Evolutionary conservation across 2,329 filamentous ascomycete species (phyloP).

Genomic region (Alternaria metachromatica): DNA sequence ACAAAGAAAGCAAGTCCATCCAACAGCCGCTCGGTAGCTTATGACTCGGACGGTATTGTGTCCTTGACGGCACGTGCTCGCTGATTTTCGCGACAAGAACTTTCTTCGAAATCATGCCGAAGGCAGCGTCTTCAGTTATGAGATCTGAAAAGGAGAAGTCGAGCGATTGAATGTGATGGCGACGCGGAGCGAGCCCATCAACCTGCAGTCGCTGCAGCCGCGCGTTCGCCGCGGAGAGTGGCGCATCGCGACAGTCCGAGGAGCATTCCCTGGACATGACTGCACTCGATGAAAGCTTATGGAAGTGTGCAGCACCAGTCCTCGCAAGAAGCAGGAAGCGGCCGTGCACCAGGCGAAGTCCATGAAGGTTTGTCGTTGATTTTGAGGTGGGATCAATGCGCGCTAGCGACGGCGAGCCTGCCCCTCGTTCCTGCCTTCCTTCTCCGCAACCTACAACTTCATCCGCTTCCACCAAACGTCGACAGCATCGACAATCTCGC

Average conservation of each 20-base stretch:
- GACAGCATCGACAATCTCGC: background rate
- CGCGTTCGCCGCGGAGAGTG: background rate
- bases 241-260: background rate
- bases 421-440: background rate
- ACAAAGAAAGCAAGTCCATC: background rate
- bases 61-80: background rate
- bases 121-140: background rate
- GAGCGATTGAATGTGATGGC: background rate
- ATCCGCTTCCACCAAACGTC: background rate
- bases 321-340: background rate
- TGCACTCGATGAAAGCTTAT: background rate
- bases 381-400: conserved; percentile 8
- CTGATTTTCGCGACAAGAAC: background rate
- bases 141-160: background rate
- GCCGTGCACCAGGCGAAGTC: background rate
- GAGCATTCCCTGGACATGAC: background rate
- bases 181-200: background rate
- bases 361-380: conserved; percentile 3
- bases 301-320: background rate
- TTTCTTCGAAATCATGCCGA: background rate
- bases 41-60: background rate
- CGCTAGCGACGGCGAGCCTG: conserved; percentile 1
- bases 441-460: background rate
- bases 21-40: background rate
- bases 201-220: background rate